Evolutionary conservation across 2,329 filamentous ascomycete species (phyloP), one percentile per base, ranked within the genome.

Genomic region (Akanthomyces muscarius): DNA sequence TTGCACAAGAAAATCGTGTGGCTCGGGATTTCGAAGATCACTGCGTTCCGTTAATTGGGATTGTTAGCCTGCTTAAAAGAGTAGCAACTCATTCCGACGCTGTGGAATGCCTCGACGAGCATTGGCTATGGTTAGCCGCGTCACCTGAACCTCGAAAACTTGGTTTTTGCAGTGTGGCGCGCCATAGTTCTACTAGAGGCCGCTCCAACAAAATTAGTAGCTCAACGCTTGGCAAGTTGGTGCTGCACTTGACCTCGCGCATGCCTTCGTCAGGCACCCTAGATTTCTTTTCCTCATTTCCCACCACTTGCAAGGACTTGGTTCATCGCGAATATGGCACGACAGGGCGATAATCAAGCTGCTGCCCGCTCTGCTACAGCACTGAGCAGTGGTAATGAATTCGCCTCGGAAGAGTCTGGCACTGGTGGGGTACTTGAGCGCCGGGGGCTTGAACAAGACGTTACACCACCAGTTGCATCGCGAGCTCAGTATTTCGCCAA

Each of bases 401-500:
- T 48, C 7, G 36, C 33, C 14, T 28, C 33, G 10, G 45, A 21
- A 30, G 48, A 54, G 18, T 23, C 48, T 25, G 13, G 8, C 18
- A 5, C 8, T 38, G 50, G 60, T 16, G 60, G 52, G 10, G 44
- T 62, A 21, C 13, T 62, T 5, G 52, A 44, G n/a, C 42, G 25
- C 30, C n/a, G 23, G 5, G 4, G 16, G 14, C 30, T 4, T 36
- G 42, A 21, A 21, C 51, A 50, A 62, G 52, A 23, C 3, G 23
- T 14, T 13, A 36, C 38, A 21, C 16, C 57, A 44, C 51, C n/a
- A 48, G 30, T 8, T 57, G 25, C 5, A 38, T 18, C 45, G 53
- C 64, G 62, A 55, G 56, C 36, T 33, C 48, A 41, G 48, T 71
- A 72, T 59, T 73, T 76, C 56, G 66, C 68, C 6, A 69, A 66